Evolutionary conservation across 2,329 filamentous ascomycete species (phyloP).

Genomic region (Fusarium agapanthi): DNA sequence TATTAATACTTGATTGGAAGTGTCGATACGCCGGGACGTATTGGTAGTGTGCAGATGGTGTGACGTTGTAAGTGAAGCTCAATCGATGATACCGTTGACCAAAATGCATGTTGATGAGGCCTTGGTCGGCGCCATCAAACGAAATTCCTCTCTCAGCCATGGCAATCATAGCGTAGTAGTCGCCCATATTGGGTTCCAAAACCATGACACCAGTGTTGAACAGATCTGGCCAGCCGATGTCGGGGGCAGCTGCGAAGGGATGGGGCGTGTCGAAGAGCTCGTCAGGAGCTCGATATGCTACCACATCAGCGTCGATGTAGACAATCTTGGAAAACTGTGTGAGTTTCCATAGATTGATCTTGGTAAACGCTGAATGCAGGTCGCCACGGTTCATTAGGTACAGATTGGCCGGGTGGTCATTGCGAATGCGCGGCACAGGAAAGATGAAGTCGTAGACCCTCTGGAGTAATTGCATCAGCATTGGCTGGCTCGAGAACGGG

Average conservation of each 20-base stretch:
- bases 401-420: constrained; percentile 80
- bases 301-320: constrained; percentile 92
- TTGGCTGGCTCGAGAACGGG: neutral
- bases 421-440: constrained; percentile 81
- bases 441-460: constrained; percentile 88
- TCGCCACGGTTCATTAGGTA: constrained; percentile 92
- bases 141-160: constrained; percentile 88
- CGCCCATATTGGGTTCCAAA: constrained; percentile 82
- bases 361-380: constrained; percentile 92
- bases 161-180: constrained; percentile 85
- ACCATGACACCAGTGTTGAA: constrained; percentile 99
- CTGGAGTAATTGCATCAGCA: constrained; percentile 53
- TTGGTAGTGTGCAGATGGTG: constrained; percentile 95
- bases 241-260: constrained; percentile 78
- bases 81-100: constrained; percentile 83
- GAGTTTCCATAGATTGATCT: constrained; percentile 93
- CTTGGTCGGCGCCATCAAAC: constrained; percentile 97
- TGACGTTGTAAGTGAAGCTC: constrained; percentile 97
- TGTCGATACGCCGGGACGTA: constrained; percentile 95
- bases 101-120: constrained; percentile 94
- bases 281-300: constrained; percentile 89
- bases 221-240: constrained; percentile 97
- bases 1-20: constrained; percentile 87
- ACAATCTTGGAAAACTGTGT: constrained; percentile 91
- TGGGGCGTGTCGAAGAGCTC: constrained; percentile 80